Evolutionary conservation across 805 yeast genomes (phyloP), one percentile per base, ranked within the genome.

Genomic region (Wickerhamomyces pijperi): DNA sequence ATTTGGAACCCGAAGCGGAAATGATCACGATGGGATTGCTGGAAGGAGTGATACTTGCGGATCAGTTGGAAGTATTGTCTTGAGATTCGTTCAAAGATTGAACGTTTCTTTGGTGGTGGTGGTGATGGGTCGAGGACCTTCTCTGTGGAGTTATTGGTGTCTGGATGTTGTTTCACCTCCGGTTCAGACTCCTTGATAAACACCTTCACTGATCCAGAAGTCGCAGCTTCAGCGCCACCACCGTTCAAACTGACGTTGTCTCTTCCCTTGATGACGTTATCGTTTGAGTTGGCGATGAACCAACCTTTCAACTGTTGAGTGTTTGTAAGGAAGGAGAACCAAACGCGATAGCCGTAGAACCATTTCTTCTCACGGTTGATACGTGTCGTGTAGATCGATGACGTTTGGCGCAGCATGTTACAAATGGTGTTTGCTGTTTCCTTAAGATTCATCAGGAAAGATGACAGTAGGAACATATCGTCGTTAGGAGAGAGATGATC

Each of bases 391-490:
- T 59, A 46, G 5, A 70, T 48, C 5, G 40, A 43, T 8, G 60
- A 48, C 1, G 59, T 42, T 28, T 57, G 58, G 11, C 53, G 56
- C 43, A 66, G 49, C 21, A 68, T 43, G 9, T 48, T 45, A 6
- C 60, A 48, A 3, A 62, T 50, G 1, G 56, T 42, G 33, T 58
- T 53, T 0, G 67, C 54, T 19, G 59, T 52, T 42, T 67, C 67
- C 44, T 69, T 63, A 35, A 68, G 55, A 46, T 72, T 72, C 55
- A 71, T 60, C 19, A 72, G 40, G 47, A 71, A 72, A 0, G 75
- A 68, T 1, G 76, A 68, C 3, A 72, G 40, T 14, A 72, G 46
- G 43, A 72, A 72, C 57, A 68, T 61, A 45, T 71, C 73, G 42
- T 70, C 76, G 38, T 67, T 60, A 11, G 76, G 74, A 29, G 64